Evolutionary conservation across 306 rosid genomes (phyloP).

Genomic region (Inga laurina): DNA sequence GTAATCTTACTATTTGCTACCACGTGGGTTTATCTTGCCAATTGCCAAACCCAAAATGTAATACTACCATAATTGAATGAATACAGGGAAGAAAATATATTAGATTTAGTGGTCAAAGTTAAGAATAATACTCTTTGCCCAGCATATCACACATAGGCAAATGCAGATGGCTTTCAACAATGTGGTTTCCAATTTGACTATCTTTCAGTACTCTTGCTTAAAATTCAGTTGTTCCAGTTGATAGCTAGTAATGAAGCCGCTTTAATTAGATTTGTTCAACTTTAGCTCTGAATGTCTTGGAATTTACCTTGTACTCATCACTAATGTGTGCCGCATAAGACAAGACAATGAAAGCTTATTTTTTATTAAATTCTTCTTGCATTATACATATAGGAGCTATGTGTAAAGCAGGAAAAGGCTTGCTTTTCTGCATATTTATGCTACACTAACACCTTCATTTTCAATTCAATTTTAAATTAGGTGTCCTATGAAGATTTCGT

Average conservation of each 20-base stretch:
- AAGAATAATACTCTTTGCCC: background rate
- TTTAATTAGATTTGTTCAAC: background rate
- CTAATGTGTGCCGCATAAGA: conserved; percentile 1
- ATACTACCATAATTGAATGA: background rate
- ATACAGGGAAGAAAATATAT: background rate
- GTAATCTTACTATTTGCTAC: background rate
- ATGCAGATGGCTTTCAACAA: background rate
- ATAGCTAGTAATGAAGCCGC: too few species aligned
- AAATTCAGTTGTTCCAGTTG: too few species aligned
- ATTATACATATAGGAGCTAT: background rate
- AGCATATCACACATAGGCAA: background rate
- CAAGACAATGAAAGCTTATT: background rate
- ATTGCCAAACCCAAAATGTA: background rate
- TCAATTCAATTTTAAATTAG: conserved; percentile 44
- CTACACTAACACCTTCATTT: background rate
- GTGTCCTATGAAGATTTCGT: conserved; percentile 85
- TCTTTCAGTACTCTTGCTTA: too few species aligned
- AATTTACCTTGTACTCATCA: conserved; percentile 1
- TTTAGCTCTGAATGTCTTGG: background rate
- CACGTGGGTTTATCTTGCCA: background rate
- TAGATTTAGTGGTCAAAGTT: background rate
- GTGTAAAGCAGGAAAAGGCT: background rate
- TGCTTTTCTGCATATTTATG: background rate
- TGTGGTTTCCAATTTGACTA: background rate
- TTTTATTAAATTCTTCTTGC: background rate